Evolutionary conservation across 495 filamentous ascomycete species (phyloP), one percentile per base, ranked within the genome.

Genomic region (Aspergillus hancockii): DNA sequence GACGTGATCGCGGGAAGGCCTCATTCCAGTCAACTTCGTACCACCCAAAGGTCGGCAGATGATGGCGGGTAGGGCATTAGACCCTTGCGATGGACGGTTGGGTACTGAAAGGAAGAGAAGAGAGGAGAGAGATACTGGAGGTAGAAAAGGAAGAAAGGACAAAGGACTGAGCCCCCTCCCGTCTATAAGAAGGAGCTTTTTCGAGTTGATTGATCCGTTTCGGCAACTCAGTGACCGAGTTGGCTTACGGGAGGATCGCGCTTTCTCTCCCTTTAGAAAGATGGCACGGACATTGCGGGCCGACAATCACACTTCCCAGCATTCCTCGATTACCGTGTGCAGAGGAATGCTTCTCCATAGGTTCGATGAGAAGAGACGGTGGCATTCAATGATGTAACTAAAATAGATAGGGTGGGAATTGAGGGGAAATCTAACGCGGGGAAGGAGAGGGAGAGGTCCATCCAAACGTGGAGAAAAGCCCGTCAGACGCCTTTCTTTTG

Each of bases 401-500:
- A 50, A 30, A 25, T 52, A 40, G 52, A 13, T 38, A 13, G 49
- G 59, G 28, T 23, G 49, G 47, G 43, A 58, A 62, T 54, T 57
- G 60, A 62, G 60, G 60, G 60, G 60, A 55, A 58, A 28, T 12
- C 28, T 25, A 25, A 49, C 49, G 60, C 49, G 59, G 49, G 59
- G 53, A 59, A 51, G 46, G 21, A 8, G 13, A 22, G 23, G 19
- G 32, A 8, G 13, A 22, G 19, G 19, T 47, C 43, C 19, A 47
- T 47, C 43, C 43, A 19, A 45, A 45, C 41, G 41, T 45, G 41
- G 41, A 45, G 41, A 45, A 45, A 45, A n/a, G n/a, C n/a, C n/a
- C n/a, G n/a, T n/a, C n/a, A n/a, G 18, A 36, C 22, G 36, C 38
- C 12, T 25, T 32, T 28, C 54, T 30, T 22, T 47, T n/a, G n/a